Base-by-base conservation (phyloP, 257 asterid genomes). In the Rubia yunnanensis region DNA sequence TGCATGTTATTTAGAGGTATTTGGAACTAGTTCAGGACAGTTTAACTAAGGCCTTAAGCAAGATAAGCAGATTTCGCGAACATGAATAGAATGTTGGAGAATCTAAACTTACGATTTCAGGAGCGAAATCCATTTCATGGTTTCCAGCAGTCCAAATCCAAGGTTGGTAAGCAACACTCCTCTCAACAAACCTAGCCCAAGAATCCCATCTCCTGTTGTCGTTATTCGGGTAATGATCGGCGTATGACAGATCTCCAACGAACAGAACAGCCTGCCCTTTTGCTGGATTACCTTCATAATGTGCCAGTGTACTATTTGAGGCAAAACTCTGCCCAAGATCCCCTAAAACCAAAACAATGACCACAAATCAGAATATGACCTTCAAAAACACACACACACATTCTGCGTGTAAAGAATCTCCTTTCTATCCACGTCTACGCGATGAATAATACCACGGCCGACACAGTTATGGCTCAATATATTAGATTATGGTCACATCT, bases 91-190 rank as follows among this genome's bases (percentile, higher is more conserved):
- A 44, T 44, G 52, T 30, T 2, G 5, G 6, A 18, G 60, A 34
- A 58, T 0, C 63, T 9, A 9, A 3, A 64, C 91, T 66, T 68
- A 92, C 98, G 60, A 92, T 74, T 65, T 87, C 88, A 9, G 98
- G 98, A 35, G 80, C 85, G 70, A 77, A 92, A 77, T 87, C 95
- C 9, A 92, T 50, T 74, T 92, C 98, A 38, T 92, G 98, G 64
- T 92, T 92, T 52, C 98, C 98, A 0, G 84, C 85, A 0, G 91
- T 81, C 98, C 96, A 92, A 76, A 88, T 85, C 98, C 98, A 91
- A 35, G 98, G 94, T 55, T 91, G 96, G 82, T 91, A 86, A 27
- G 98, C 98, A 65, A 69, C 79, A 54, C 92, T 86, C 77, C 95
- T 84, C 74, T 92, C 98, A 8, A 81, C 82, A 64, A 92, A 88